These are phyloP conservation scores for Suillus cothurnatus DNA, from an alignment of 768 basidiomycete genomes.

Conservation along the genomic window DNA sequence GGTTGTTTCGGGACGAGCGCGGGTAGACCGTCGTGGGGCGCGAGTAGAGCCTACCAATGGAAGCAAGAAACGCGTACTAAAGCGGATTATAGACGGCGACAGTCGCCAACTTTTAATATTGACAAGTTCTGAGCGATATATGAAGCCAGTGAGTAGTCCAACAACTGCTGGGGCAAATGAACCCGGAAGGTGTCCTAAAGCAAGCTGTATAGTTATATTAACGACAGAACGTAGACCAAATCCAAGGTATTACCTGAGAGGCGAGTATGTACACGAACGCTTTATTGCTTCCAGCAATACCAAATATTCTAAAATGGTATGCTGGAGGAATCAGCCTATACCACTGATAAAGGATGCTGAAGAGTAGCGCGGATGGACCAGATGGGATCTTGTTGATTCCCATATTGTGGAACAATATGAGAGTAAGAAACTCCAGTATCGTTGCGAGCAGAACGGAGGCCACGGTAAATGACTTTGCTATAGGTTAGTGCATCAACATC, in stretches of 20 bases:
- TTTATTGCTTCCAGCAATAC: conserved; percentile 76
- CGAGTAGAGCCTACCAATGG: conserved; percentile 71
- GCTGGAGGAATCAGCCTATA: conserved; percentile 73
- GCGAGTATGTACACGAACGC: conserved; percentile 71
- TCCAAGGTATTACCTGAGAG: conserved; percentile 52
- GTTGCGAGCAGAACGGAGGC: conserved; percentile 71
- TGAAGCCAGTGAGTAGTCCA: conserved; percentile 70
- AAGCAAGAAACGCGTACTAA: conserved; percentile 57
- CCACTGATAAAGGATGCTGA: conserved; percentile 85
- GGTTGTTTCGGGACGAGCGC: conserved; percentile 67
- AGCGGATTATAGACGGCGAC: conserved; percentile 56
- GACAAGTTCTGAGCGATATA: conserved; percentile 84
- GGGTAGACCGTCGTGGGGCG: conserved; percentile 65
- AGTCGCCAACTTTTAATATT: conserved; percentile 81
- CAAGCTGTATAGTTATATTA: conserved; percentile 50
- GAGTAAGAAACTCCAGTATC: conserved; percentile 62
- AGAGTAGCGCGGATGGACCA: conserved; percentile 75
- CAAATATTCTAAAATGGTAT: conserved; percentile 79
- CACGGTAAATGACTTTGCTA: conserved; percentile 72
- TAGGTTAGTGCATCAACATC: conserved; percentile 9
- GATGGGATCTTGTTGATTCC: conserved; percentile 76
- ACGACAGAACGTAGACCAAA: conserved; percentile 8
- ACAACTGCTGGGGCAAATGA: conserved; percentile 62
- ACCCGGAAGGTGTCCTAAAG: conserved; percentile 65
- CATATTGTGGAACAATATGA: conserved; percentile 65